Percentiles rank a stretch among this genome's conserved stretches.
These are phyloP conservation scores for Basidiobolus meristosporus DNA, from an alignment of 371 early-diverging fungal genomes.

Conservation along the genomic window DNA sequence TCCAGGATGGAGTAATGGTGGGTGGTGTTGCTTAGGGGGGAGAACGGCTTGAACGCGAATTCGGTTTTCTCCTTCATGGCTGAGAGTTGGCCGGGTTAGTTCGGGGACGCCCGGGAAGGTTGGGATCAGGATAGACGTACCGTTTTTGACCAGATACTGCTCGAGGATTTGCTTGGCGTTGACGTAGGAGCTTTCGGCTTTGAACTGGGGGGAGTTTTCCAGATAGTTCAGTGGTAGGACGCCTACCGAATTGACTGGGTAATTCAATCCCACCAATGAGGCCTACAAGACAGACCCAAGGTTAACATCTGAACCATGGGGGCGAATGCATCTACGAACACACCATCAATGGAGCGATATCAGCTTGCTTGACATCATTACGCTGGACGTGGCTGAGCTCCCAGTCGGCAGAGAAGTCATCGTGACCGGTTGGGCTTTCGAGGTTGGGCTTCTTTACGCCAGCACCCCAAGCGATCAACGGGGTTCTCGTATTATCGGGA, in stretches of 20 bases:
- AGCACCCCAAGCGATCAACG: slow-evolving; percentile 89
- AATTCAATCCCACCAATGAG: slow-evolving; percentile 59
- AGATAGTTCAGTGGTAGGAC: slow-evolving; percentile 64
- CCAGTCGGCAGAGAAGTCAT: slow-evolving; percentile 53
- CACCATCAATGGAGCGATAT: slow-evolving; percentile 89
- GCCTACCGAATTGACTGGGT: slow-evolving; percentile 87
- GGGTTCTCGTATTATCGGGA: slow-evolving; percentile 86
- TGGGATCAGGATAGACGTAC: too few species aligned
- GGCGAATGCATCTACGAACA: background rate
- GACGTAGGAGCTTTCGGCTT: slow-evolving; percentile 48
- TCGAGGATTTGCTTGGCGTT: slow-evolving; percentile 73
- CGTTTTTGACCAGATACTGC: slow-evolving; percentile 66
- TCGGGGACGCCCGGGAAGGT: too few species aligned
- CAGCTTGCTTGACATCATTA: slow-evolving; percentile 79
- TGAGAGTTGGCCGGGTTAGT: too few species aligned
- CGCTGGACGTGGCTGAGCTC: slow-evolving; percentile 25
- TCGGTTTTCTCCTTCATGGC: too few species aligned
- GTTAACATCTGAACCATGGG: background rate
- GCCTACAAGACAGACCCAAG: slow-evolving; percentile 25
- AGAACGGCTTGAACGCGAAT: slow-evolving; percentile 58
- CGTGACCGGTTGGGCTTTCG: slow-evolving; percentile 19
- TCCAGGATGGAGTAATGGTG: slow-evolving; percentile 26
- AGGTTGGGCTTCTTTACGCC: slow-evolving; percentile 44
- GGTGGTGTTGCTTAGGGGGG: slow-evolving; percentile 20
- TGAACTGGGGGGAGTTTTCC: slow-evolving; percentile 32